Base-by-base conservation (phyloP, 768 basidiomycete species). In the Leccinum boreale region DNA sequence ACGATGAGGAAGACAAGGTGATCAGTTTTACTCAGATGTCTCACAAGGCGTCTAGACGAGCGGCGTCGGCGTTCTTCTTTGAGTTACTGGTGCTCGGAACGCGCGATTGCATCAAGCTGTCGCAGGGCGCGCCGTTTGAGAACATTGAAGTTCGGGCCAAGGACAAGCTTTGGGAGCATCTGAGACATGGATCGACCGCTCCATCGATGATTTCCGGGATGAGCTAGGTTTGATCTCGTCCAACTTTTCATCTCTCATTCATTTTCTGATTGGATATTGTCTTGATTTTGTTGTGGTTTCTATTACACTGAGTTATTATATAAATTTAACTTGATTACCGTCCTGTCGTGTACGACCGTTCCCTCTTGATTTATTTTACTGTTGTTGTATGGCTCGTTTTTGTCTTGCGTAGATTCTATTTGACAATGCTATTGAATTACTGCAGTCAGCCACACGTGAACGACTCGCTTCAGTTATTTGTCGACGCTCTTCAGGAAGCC, bases 41-140 rank as follows among this genome's bases (percentile, higher is more conserved):
- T 14, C 81, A 89, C 62, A 92, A 92, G 79, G 92, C 94, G 12
- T 90, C 92, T 10, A 87, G 92, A 49, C 85, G 93, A 44, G 97
- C 94, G 12, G 94, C 96, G 1, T 85, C 96, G 1, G 87, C 93
- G 2, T 98, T 99, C 79, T 99, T 99, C 81, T 99, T 99, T 70
- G 97, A 99, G 73, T 75, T 98, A 33, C 86, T 99, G 28, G 93
- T 98, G 2, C 84, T 99, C 1, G 88, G 93, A 10, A 98, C 96
- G 4, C 87, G 92, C 33, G 95, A 98, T 71, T 94, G 90, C 68
- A 78, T 99, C 63, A 85, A 89, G 64, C 73, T 99, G 46, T 75
- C 84, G 7, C 97, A 99, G 70, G 65, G 70, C 5, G 77, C 77
- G 8, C 77, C 92, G 0, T 97, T 92, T 67, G 89, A 86, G 60